Evolutionary conservation across 1,284 basidiomycete genomes (phyloP).

Genomic region (Ustilago lituana): DNA sequence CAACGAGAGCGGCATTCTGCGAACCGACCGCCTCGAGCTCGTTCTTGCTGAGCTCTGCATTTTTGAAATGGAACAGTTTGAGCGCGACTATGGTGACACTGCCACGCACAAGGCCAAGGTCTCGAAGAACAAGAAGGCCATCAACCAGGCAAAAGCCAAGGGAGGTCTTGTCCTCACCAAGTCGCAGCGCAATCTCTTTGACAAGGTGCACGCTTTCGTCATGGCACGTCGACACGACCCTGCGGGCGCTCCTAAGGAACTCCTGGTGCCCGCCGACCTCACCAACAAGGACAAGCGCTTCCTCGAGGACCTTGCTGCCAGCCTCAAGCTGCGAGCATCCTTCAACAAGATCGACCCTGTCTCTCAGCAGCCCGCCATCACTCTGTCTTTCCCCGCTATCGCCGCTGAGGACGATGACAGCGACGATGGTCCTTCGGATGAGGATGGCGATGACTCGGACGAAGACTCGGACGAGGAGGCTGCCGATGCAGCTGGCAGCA

Average conservation of each 20-base stretch:
- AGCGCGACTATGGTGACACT: conserved; percentile 85
- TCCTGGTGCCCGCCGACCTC: conserved; percentile 47
- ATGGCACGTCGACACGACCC: conserved; percentile 81
- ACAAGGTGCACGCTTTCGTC: conserved; percentile 77
- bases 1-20: conserved; percentile 88
- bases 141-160: conserved; percentile 80
- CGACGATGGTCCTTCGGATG: conserved; percentile 32
- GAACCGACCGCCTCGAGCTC: conserved; percentile 81
- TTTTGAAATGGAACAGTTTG: conserved; percentile 88
- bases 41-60: conserved; percentile 86
- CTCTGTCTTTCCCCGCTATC: conserved; percentile 44
- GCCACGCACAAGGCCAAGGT: conserved; percentile 69
- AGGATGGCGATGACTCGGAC: conserved; percentile 29
- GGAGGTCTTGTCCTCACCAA: conserved; percentile 45
- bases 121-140: conserved; percentile 74
- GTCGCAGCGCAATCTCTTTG: conserved; percentile 35
- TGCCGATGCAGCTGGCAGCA: conserved; percentile 69
- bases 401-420: conserved; percentile 35
- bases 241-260: conserved; percentile 44
- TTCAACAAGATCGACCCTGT: conserved; percentile 63
- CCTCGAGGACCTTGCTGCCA: conserved; percentile 52
- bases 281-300: conserved; percentile 51
- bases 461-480: conserved; percentile 66
- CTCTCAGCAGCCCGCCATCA: conserved; percentile 52
- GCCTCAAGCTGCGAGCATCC: conserved; percentile 53